Percentiles rank a stretch among this genome's conserved stretches.
Conservation (phyloP, 2,329 filamentous ascomycete species). For the Myriosclerotinia curreyana region DNA sequence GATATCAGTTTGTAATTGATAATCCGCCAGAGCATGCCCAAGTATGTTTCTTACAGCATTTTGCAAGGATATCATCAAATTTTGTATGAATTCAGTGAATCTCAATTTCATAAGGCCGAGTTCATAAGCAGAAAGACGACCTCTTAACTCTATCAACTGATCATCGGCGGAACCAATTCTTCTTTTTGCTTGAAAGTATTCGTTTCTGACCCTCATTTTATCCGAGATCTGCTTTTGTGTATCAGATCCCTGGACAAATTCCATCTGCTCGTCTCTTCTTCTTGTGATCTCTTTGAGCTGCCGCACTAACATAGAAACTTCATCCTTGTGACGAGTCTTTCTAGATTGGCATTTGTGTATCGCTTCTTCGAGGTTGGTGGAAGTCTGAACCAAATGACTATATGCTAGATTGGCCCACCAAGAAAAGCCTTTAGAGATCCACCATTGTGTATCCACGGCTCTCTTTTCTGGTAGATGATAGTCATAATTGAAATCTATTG, state of each 20-base stretch:
- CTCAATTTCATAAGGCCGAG: background rate
- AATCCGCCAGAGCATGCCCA: background rate
- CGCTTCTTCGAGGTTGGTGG: background rate
- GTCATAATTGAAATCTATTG: background rate
- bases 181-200: background rate
- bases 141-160: background rate
- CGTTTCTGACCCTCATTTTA: background rate
- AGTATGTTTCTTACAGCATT: background rate
- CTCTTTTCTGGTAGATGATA: conserved; percentile 1
- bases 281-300: background rate
- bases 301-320: background rate
- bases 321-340: background rate
- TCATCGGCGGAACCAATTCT: background rate
- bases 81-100: background rate
- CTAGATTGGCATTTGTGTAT: background rate
- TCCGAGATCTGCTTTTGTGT: background rate
- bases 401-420: conserved; percentile 8
- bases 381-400: background rate
- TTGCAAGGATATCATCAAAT: background rate
- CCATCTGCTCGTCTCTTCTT: background rate
- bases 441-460: background rate
- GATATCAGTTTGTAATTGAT: background rate
- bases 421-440: background rate
- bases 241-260: background rate
- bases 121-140: background rate